Percentiles rank a stretch among this genome's conserved stretches.
Conservation (phyloP, 108 stramenopile species). For the Chaetoceros muelleri region DNA sequence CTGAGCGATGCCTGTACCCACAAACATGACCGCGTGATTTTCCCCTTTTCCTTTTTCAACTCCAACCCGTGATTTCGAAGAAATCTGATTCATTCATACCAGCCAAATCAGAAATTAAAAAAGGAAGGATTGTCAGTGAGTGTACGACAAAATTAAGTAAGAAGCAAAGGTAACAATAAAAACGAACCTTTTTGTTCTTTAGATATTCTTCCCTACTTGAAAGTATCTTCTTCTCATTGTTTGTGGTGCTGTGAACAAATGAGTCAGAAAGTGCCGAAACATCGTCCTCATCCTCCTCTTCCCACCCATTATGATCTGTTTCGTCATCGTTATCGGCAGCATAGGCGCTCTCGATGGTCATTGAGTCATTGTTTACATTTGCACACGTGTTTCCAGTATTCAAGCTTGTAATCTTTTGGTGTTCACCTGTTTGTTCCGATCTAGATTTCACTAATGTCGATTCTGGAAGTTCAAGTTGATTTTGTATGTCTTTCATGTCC, state of each 20-base stretch:
- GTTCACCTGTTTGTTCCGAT: neutral
- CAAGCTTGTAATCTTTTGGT: neutral
- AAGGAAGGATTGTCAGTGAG: too few species aligned
- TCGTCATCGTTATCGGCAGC: neutral
- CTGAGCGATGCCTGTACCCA: too few species aligned
- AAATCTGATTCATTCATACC: too few species aligned
- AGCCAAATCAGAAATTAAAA: too few species aligned
- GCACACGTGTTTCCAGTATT: neutral
- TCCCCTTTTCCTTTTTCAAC: too few species aligned
- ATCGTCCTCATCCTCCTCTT: neutral
- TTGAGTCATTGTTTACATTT: neutral
- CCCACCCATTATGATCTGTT: neutral
- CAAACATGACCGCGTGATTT: too few species aligned
- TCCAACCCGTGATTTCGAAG: too few species aligned
- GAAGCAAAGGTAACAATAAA: too few species aligned
- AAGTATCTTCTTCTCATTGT: neutral
- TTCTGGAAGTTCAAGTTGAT: neutral
- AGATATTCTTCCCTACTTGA: neutral
- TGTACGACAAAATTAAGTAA: too few species aligned
- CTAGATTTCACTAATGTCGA: neutral
- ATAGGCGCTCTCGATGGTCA: neutral
- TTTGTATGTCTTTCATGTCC: neutral
- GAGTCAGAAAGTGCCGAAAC: neutral
- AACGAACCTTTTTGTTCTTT: neutral
- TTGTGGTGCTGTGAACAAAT: neutral